Conservation (phyloP, 164 flowering plant genomes). For the Berberis thunbergii region DNA sequence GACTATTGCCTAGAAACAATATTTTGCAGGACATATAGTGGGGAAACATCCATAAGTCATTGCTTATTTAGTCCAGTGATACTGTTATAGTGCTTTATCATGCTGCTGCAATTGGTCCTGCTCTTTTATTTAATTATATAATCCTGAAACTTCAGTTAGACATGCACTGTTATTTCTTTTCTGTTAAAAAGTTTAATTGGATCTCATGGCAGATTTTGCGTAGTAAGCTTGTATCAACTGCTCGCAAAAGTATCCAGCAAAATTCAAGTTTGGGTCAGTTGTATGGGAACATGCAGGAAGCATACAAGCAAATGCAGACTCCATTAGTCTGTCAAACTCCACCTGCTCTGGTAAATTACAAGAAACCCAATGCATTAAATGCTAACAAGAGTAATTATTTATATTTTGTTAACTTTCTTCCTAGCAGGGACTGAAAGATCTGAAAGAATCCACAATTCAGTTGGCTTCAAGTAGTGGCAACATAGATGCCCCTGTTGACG, state of each 20-base stretch:
- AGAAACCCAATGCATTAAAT: background rate
- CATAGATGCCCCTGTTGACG: conserved; percentile 84
- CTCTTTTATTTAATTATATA: no score
- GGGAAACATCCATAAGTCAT: no score
- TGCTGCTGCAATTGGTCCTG: no score
- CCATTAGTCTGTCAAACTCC: conserved; percentile 78
- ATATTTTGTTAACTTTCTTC: background rate
- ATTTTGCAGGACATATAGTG: no score
- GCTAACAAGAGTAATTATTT: background rate
- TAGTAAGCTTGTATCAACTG: conserved; percentile 75
- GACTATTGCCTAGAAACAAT: no score
- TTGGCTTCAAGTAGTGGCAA: conserved; percentile 63
- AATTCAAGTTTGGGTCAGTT: conserved; percentile 74
- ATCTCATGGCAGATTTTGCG: conserved; percentile 60
- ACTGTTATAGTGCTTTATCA: no score
- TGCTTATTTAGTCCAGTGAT: no score
- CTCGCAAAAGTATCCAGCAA: conserved; percentile 57
- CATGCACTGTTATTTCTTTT: background rate
- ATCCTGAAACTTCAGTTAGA: background rate
- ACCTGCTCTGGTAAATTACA: conserved; percentile 43
- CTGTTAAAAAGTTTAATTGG: background rate
- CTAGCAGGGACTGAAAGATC: conserved; percentile 71
- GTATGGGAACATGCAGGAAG: conserved; percentile 79
- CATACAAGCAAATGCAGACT: conserved; percentile 88
- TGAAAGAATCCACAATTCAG: conserved; percentile 78